A percentile compares a stretch with the other conserved stretches of the same genome.
These are phyloP conservation scores for Karstenula rhodostoma DNA, from an alignment of 2,329 filamentous ascomycete species.

Conservation along the genomic window DNA sequence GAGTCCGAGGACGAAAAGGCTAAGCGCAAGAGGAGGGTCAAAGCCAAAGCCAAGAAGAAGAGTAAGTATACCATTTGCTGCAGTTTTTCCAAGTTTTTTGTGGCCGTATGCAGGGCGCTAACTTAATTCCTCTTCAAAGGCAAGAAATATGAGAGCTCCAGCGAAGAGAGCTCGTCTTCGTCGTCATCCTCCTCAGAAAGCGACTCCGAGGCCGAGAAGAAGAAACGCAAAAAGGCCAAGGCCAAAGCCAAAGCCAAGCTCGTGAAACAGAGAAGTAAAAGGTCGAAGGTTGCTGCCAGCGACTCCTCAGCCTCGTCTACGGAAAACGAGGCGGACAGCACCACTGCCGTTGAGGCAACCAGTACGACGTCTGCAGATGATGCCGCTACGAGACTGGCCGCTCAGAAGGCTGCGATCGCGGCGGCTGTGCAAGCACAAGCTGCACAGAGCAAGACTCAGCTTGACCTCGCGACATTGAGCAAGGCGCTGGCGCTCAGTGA, in stretches of 20 bases:
- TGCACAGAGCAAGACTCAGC: constrained; percentile 13
- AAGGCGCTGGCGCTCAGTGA: constrained; percentile 11
- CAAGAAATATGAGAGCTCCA: constrained; percentile 28
- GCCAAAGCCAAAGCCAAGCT: constrained; percentile 28
- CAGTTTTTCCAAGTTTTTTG: not conserved
- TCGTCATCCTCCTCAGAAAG: constrained; percentile 24
- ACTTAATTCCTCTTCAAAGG: not conserved
- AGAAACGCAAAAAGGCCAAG: constrained; percentile 31
- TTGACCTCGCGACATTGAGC: not conserved
- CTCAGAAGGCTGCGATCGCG: constrained; percentile 22
- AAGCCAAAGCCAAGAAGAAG: constrained; percentile 35
- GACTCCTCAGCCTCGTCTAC: constrained; percentile 17
- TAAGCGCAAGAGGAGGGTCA: constrained; percentile 36
- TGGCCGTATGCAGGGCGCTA: not conserved
- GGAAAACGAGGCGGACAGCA: constrained; percentile 19
- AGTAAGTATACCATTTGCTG: constrained; percentile 19
- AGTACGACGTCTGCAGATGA: not conserved
- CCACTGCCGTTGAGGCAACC: constrained; percentile 8
- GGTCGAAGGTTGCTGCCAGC: constrained; percentile 13
- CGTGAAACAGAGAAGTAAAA: constrained; percentile 24
- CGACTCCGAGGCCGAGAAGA: constrained; percentile 34
- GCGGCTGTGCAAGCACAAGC: constrained; percentile 23
- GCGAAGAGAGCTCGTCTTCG: constrained; percentile 27
- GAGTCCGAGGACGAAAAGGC: constrained; percentile 30
- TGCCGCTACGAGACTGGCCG: constrained; percentile 23